Percentiles rank a stretch among this genome's conserved stretches.
These are phyloP conservation scores for Fusarium concolor DNA, from an alignment of 2,329 filamentous ascomycete genomes.

Conservation along the genomic window DNA sequence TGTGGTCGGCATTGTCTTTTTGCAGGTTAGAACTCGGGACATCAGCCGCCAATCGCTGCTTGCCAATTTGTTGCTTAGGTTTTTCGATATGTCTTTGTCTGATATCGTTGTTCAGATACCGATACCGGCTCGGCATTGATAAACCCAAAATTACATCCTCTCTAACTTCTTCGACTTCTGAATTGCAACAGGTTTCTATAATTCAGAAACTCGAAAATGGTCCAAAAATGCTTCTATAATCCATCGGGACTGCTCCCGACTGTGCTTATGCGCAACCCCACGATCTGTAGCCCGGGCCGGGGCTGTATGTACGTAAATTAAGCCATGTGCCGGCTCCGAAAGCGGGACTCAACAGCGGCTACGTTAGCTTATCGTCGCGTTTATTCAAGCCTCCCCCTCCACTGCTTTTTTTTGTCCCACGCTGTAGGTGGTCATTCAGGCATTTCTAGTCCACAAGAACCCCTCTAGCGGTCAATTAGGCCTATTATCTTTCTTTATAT, in stretches of 20 bases:
- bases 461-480: constrained; percentile 26
- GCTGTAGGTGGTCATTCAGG: constrained; percentile 28
- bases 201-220: background rate
- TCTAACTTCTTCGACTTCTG: background rate
- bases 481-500: background rate
- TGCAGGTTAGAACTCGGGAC: background rate
- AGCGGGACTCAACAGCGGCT: constrained; percentile 43
- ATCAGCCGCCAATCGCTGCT: constrained; percentile 6
- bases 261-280: constrained; percentile 27
- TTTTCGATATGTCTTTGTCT: background rate
- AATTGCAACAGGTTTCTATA: accelerated
- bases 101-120: constrained; percentile 6
- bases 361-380: constrained; percentile 48
- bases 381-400: constrained; percentile 25
- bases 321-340: constrained; percentile 44
- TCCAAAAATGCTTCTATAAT: background rate
- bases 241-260: constrained; percentile 26
- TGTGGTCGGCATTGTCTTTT: background rate
- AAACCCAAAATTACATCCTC: background rate
- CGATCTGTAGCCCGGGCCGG: constrained; percentile 29
- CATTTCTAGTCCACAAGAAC: constrained; percentile 32
- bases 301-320: constrained; percentile 30
- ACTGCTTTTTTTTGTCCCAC: constrained; percentile 39
- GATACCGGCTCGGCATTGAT: constrained; percentile 8
- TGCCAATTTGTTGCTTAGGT: constrained; percentile 1